Evolutionary conservation across 2,329 filamentous ascomycete genomes (phyloP).

Genomic region (Aspergillus eucalypticola): DNA sequence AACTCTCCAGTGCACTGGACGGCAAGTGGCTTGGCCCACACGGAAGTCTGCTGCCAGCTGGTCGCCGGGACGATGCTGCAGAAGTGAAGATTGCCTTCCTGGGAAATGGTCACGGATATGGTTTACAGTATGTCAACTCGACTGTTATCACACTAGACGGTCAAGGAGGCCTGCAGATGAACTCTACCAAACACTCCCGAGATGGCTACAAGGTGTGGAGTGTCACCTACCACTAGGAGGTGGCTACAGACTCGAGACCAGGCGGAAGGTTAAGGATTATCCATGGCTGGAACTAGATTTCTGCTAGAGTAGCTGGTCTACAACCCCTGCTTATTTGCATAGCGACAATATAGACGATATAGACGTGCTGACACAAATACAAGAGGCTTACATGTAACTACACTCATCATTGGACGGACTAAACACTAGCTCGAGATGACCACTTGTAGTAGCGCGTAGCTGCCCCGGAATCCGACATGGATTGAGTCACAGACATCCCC

Average conservation of each 20-base stretch:
- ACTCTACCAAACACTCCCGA: background rate
- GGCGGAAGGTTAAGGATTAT: background rate
- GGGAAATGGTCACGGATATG: conserved; percentile 39
- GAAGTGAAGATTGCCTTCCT: conserved; percentile 36
- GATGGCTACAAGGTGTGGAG: conserved; percentile 34
- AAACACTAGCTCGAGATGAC: too few species aligned
- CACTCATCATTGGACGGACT: too few species aligned
- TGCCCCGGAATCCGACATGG: too few species aligned
- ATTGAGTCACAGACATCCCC: too few species aligned
- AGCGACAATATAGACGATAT: background rate
- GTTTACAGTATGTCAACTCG: conserved; percentile 29
- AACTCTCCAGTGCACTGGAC: conserved; percentile 45
- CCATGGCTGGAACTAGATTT: background rate
- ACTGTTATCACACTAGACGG: conserved; percentile 7
- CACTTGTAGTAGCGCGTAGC: too few species aligned
- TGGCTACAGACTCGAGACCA: background rate
- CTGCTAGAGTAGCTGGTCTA: background rate
- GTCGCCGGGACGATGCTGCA: conserved; percentile 22
- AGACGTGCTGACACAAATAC: too few species aligned
- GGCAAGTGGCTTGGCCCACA: conserved; percentile 38
- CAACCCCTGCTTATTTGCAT: background rate
- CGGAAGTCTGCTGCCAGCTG: conserved; percentile 23
- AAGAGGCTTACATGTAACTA: too few species aligned
- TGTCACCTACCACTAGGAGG: conserved; percentile 33
- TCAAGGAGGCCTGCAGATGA: conserved; percentile 12